A percentile compares a stretch with the other conserved stretches of the same genome.
Conservation (phyloP, 2,329 filamentous ascomycete species). For the Microthyrium microscopicum region DNA sequence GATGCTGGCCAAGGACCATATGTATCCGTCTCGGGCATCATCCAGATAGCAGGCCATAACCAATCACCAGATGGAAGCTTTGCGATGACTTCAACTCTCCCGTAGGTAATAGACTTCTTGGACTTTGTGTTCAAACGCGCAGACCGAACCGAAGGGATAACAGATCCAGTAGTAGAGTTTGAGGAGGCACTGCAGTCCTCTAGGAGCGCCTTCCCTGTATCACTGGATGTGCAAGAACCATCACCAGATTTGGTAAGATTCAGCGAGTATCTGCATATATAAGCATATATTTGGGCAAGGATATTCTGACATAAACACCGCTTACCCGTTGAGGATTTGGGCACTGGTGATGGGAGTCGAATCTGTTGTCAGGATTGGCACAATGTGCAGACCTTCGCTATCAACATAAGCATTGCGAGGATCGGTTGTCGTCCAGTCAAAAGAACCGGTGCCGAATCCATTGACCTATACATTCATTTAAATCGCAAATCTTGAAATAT, state of each 20-base stretch:
- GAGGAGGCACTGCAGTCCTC: conserved; percentile 23
- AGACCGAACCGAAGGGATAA: conserved; percentile 33
- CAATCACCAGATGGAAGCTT: conserved; percentile 36
- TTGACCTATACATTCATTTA: too few relatives aligned
- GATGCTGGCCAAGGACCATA: conserved; percentile 32
- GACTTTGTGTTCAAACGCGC: conserved; percentile 32
- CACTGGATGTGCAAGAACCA: conserved; percentile 24
- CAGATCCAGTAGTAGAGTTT: conserved; percentile 27
- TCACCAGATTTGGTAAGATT: conserved; percentile 24
- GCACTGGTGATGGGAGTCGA: conserved; percentile 22
- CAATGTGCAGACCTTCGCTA: conserved; percentile 32
- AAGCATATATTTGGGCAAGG: too few relatives aligned
- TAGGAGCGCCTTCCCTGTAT: conserved; percentile 11
- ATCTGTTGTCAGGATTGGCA: conserved; percentile 31
- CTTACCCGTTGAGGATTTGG: conserved; percentile 20
- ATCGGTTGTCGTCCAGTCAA: conserved; percentile 38
- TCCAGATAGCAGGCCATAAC: conserved; percentile 32
- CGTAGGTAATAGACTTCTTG: conserved; percentile 30
- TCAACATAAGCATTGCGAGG: conserved; percentile 31
- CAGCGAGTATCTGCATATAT: conserved; percentile 24
- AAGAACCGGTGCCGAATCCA: conserved; percentile 30
- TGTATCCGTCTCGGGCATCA: conserved; percentile 9
- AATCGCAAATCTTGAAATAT: too few relatives aligned
- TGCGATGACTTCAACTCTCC: conserved; percentile 35
- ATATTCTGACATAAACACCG: too few relatives aligned